Base-by-base conservation (phyloP, 2,329 filamentous ascomycete genomes). In the Hirsutella rhossiliensis region DNA sequence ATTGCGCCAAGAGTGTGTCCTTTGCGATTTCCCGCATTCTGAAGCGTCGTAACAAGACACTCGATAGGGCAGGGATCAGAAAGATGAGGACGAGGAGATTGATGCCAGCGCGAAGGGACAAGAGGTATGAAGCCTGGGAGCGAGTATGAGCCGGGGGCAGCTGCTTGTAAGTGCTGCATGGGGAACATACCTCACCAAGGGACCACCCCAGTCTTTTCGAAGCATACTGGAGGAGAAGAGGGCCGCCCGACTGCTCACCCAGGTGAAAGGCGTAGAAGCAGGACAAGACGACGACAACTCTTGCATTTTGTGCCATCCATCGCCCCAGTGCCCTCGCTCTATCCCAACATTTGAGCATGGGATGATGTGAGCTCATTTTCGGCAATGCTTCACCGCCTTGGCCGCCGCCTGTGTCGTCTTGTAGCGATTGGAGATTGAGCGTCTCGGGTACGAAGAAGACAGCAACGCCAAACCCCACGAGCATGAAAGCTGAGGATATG, bases 121-220 rank as follows among this genome's bases (percentile, higher is more conserved):
- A 31, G 27, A 52, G 41, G 40, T 45, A 43, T 4, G 52, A 52
- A 12, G 50, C 47, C 50, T 51, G 41, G 12, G 23, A n/a, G 4
- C 38, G 31, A 27, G n/a, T 15, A n/a, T 41, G 15, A 41, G 30
- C 30, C 15, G 11, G 30, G 30, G 30, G 11, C 15, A 12, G 13
- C 11, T 32, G 11, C 11, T 32, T 9, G 30, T 3, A 32, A 32
- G 4, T 12, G 30, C 30, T 23, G 23, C 23, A 7, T 23, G 11
- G 30, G 11, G 30, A 32, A 4, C 15, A 29, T 23, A 49, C 47
- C 39, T 47, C 39, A 11, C 45, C 45, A 6, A 50, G 36, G 12
- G 48, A 39, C 50, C 49, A 53, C 9, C 44, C 44, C n/a, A 53
- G 32, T 27, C 45, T 41, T 15, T 45, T 48, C 8, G 47, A 43